Conservation (phyloP, 495 filamentous ascomycete species). For the Hapsidospora chrysogenum region DNA sequence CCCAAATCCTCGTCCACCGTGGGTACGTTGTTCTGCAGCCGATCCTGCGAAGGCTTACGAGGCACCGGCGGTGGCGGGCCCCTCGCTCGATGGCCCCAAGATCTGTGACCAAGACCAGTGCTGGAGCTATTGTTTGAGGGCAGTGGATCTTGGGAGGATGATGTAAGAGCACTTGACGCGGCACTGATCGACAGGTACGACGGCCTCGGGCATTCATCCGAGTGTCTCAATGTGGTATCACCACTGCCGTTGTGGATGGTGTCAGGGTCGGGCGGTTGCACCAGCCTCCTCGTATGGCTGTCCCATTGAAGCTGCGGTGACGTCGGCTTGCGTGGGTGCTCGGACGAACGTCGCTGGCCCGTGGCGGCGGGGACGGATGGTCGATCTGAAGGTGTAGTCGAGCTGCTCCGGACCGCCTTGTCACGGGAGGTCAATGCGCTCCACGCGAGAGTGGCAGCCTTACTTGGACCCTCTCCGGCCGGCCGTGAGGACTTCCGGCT, state of each 20-base stretch:
- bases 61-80: no score
- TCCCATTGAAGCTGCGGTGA: constrained; percentile 17
- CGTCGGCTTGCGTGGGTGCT: neutral
- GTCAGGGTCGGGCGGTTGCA: constrained; percentile 8
- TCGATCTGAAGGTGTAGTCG: no score
- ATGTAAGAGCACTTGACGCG: constrained; percentile 27
- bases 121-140: neutral
- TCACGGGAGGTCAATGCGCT: constrained; percentile 20
- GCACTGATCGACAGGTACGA: constrained; percentile 26
- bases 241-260: no score
- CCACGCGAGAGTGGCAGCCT: constrained; percentile 83
- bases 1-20: no score
- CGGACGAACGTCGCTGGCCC: no score
- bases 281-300: constrained; percentile 24
- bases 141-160: constrained; percentile 3
- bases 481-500: constrained; percentile 19
- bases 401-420: constrained; percentile 10
- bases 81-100: no score
- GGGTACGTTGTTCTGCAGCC: no score
- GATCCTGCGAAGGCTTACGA: no score
- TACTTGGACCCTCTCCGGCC: constrained; percentile 41
- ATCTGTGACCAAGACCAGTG: no score
- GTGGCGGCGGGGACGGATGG: no score
- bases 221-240: no score
- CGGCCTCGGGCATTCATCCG: constrained; percentile 4